Conservation (phyloP, 139 green algal species). For the Picochlorum sp. region DNA sequence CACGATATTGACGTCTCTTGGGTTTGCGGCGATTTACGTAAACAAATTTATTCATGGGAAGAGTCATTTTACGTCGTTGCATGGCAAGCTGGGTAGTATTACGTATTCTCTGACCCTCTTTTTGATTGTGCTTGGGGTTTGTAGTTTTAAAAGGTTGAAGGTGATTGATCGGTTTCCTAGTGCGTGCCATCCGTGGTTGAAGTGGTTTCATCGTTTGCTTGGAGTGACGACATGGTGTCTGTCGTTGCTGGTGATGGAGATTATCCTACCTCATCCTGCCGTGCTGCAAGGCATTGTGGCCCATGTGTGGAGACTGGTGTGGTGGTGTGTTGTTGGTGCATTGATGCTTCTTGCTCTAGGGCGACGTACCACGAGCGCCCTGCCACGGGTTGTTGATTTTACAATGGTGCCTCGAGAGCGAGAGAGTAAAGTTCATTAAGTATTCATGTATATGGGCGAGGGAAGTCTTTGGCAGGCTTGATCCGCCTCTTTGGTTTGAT, state of each 20-base stretch:
- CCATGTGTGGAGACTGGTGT: slow-evolving; percentile 10
- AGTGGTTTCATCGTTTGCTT: slow-evolving; percentile 41
- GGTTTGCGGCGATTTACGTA: slow-evolving; percentile 47
- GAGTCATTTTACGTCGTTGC: slow-evolving; percentile 23
- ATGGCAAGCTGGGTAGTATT: slow-evolving; percentile 35
- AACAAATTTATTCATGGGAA: slow-evolving; percentile 46
- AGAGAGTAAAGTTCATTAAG: background rate
- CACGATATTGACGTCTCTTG: slow-evolving; percentile 27
- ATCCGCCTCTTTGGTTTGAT: background rate
- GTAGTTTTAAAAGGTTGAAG: slow-evolving; percentile 45
- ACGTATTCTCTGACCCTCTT: slow-evolving; percentile 32
- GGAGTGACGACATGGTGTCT: slow-evolving; percentile 37
- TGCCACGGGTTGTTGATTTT: slow-evolving; percentile 3
- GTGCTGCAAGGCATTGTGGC: slow-evolving; percentile 28
- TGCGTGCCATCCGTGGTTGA: slow-evolving; percentile 32
- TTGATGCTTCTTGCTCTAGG: slow-evolving; percentile 8
- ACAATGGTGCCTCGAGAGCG: background rate
- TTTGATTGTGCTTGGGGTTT: slow-evolving; percentile 33
- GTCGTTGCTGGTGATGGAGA: slow-evolving; percentile 43
- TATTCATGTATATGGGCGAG: slow-evolving; percentile 1
- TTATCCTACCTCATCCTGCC: slow-evolving; percentile 40
- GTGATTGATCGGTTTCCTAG: slow-evolving; percentile 43
- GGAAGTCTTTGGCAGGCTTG: background rate
- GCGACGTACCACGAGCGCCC: background rate
- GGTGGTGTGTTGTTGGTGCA: background rate